Evolutionary conservation across 176 grass and related monocot genomes (phyloP), one percentile per base, ranked within the genome.

Genomic region (Eleusine coracana): DNA sequence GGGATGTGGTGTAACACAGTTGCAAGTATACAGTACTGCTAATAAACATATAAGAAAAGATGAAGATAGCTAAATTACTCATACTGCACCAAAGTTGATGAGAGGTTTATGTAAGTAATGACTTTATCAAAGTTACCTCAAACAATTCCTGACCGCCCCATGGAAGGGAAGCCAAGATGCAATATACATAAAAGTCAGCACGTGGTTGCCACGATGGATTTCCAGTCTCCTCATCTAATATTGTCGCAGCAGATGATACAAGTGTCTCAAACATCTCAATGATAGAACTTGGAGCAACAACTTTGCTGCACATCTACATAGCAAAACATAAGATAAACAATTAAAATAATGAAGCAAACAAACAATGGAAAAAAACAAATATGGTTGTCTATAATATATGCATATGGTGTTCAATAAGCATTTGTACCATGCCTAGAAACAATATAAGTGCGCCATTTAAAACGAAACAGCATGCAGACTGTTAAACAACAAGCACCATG

Each of bases 131-230:
- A 52, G 39, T 86, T 96, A 99, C 96, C 96, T 99, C 96, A 69
- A 94, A 85, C 79, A 99, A 88, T 86, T 99, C 93, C 69, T 91
- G 66, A 78, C 93, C 91, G 68, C 91, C 96, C 96, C 96, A 99
- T 18, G 96, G 96, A 87, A 99, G 89, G 66, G 91, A 93, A 70
- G 89, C 85, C 93, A 99, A 93, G 78, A 99, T 99, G 77, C 93
- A 99, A 88, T 93, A 95, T 82, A 99, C 83, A 85, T 99, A 96
- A 85, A 99, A 99, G 70, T 99, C 96, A 68, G 93, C 91, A 80
- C 83, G 74, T 62, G 96, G 89, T 65, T 99, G 96, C 89, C 90
- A 99, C 11, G 93, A 91, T 56, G 91, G 91, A 84, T 96, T 99
- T 81, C 96, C 96, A 44, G 82, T 86, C 65, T 95, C 96, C 63